Evolutionary conservation across 2,329 filamentous ascomycete species (phyloP).

Genomic region (Rugonectria rugulosa): DNA sequence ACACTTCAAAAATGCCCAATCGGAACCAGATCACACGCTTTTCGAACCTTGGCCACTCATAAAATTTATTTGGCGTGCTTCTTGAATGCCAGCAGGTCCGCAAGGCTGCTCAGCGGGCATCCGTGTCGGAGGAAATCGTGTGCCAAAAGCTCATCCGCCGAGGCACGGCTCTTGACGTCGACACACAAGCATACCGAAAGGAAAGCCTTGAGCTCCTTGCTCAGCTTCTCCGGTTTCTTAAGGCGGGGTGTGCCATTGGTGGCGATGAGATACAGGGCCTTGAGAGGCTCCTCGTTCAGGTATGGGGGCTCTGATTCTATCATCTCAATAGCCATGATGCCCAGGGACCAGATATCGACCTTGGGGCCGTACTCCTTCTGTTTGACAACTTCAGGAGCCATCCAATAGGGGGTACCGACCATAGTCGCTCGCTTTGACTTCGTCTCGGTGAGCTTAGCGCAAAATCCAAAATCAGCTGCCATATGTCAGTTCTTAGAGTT

Average conservation of each 20-base stretch:
- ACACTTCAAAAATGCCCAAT: slow-evolving; percentile 34
- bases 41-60: slow-evolving; percentile 25
- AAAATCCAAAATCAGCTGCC: slow-evolving; percentile 98
- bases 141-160: slow-evolving; percentile 84
- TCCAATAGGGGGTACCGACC: slow-evolving; percentile 99
- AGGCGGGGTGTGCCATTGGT: slow-evolving; percentile 96
- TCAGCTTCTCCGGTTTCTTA: slow-evolving; percentile 98
- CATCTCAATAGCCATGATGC: slow-evolving; percentile 99
- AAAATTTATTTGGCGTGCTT: slow-evolving; percentile 68
- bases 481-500: slow-evolving; percentile 23
- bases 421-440: slow-evolving; percentile 98
- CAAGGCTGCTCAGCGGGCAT: slow-evolving; percentile 81
- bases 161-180: slow-evolving; percentile 93
- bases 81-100: slow-evolving; percentile 89
- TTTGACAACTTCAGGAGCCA: slow-evolving; percentile 99
- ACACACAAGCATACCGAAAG: slow-evolving; percentile 95
- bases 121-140: slow-evolving; percentile 96
- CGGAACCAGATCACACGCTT: slow-evolving; percentile 28
- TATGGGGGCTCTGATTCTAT: slow-evolving; percentile 98
- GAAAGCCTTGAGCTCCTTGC: slow-evolving; percentile 98
- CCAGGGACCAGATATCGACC: slow-evolving; percentile 98
- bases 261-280: slow-evolving; percentile 95
- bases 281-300: slow-evolving; percentile 95
- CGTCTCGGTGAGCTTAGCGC: slow-evolving; percentile 95
- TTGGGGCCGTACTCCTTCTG: slow-evolving; percentile 99